Conservation (phyloP, 768 basidiomycete genomes). For the Porpolomopsis calyptriformis region DNA sequence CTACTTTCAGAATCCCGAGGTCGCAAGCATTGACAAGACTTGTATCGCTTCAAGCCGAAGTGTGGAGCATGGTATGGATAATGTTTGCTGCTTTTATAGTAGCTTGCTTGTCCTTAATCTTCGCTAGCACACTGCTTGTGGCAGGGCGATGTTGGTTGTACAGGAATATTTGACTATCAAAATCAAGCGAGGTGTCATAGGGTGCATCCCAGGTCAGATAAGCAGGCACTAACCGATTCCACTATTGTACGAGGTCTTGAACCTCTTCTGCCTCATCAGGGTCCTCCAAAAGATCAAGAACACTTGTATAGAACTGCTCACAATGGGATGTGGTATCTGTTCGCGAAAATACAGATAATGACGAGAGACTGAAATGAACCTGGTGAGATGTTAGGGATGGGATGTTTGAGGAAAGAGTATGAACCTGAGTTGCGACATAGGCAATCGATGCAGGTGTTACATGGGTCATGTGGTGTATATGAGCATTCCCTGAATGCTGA, state of each 20-base stretch:
- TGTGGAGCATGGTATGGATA: background rate
- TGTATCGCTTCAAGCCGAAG: background rate
- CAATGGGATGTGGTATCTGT: background rate
- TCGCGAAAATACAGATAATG: background rate
- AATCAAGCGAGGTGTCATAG: background rate
- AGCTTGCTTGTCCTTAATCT: constrained; percentile 2
- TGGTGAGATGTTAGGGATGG: background rate
- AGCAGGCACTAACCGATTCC: background rate
- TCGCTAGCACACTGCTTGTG: background rate
- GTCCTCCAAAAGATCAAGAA: background rate
- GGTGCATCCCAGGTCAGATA: background rate
- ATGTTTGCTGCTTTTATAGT: background rate
- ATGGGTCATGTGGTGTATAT: background rate
- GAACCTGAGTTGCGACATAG: constrained; percentile 2
- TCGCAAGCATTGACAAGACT: background rate
- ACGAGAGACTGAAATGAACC: constrained; percentile 2
- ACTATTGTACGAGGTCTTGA: background rate
- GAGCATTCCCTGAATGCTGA: constrained; percentile 1
- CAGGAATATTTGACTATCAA: background rate
- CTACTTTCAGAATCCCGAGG: background rate
- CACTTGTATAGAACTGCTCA: background rate
- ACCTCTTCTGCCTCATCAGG: background rate
- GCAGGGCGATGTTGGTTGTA: background rate
- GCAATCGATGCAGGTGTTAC: constrained; percentile 1
- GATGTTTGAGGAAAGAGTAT: background rate